Conservation (phyloP, 2,329 filamentous ascomycete species). For the Arachnomyces sp. region DNA sequence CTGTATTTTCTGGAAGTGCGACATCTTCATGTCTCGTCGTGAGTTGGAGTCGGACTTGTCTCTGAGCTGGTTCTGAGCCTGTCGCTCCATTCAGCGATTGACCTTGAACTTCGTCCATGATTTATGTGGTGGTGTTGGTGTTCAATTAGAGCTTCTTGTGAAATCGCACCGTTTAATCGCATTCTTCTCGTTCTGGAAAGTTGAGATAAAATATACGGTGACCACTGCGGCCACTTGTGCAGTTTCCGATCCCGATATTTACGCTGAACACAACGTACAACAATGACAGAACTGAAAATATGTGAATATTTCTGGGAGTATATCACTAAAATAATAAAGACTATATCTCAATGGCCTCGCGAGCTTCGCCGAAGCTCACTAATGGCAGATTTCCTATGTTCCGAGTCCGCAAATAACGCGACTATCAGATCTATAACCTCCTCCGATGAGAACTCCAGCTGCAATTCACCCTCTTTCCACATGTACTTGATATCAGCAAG, state of each 20-base stretch:
- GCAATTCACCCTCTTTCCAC: conserved; percentile 57
- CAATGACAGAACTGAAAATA: background rate
- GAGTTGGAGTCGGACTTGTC: conserved; percentile 49
- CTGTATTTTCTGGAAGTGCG: conserved; percentile 45
- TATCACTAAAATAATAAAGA: conserved; percentile 1
- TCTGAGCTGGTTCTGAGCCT: conserved; percentile 23
- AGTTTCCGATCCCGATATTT: conserved; percentile 8
- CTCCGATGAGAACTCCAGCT: conserved; percentile 52
- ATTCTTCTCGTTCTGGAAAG: background rate
- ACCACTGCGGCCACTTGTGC: conserved; percentile 32
- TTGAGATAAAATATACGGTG: conserved; percentile 31
- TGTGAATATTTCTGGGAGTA: background rate
- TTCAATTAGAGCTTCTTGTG: background rate
- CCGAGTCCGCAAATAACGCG: conserved; percentile 56
- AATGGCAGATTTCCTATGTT: conserved; percentile 50
- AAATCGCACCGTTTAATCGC: background rate
- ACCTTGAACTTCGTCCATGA: conserved; percentile 16
- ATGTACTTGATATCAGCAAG: conserved; percentile 58
- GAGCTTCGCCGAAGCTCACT: conserved; percentile 43
- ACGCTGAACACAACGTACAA: background rate
- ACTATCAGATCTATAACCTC: conserved; percentile 57
- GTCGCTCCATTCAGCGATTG: conserved; percentile 12
- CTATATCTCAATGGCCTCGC: conserved; percentile 10
- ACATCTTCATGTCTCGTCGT: conserved; percentile 46
- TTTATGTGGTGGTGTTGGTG: conserved; percentile 2